These are phyloP conservation scores for Phialophora expanda DNA, from an alignment of 2,329 filamentous ascomycete genomes.

Conservation along the genomic window DNA sequence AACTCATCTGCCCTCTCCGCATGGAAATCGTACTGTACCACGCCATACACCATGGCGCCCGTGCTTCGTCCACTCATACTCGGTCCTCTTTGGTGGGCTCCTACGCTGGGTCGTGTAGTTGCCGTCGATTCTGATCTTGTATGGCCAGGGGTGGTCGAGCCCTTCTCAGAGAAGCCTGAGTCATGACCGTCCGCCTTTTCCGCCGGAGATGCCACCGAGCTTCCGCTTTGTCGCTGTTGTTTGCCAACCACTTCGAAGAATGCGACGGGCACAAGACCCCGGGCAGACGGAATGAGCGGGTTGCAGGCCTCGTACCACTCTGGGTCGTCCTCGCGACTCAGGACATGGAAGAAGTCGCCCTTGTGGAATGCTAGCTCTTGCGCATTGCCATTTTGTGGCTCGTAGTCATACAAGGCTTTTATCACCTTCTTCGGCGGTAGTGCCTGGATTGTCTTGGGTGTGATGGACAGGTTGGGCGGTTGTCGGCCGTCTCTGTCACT, in stretches of 20 bases:
- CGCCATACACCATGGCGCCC: conserved; percentile 92
- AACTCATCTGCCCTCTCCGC: conserved; percentile 95
- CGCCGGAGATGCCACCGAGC: conserved; percentile 63
- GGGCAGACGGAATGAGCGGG: conserved; percentile 80
- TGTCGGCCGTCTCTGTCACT: conserved; percentile 74
- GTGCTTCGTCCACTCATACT: conserved; percentile 56
- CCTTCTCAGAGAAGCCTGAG: conserved; percentile 78
- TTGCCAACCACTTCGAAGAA: conserved; percentile 94
- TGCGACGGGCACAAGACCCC: conserved; percentile 88
- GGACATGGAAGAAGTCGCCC: conserved; percentile 98
- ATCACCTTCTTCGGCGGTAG: conserved; percentile 98
- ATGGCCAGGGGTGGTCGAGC: conserved; percentile 39
- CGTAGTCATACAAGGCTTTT: conserved; percentile 92
- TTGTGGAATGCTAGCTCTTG: conserved; percentile 90
- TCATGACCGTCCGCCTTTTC: conserved; percentile 74
- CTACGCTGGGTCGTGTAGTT: conserved; percentile 44
- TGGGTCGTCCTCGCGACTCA: conserved; percentile 88
- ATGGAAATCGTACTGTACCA: conserved; percentile 96
- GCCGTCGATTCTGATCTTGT: conserved; percentile 45
- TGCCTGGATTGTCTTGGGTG: conserved; percentile 85
- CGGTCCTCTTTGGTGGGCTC: conserved; percentile 48
- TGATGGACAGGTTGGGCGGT: conserved; percentile 71
- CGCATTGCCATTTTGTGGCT: conserved; percentile 67
- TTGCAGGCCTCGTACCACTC: conserved; percentile 99
- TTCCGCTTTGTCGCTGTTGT: conserved; percentile 85